phyloP scores from a whole-genome alignment of 2,329 filamentous ascomycete genomes.

The Phaeosphaeriaceae sp. region DNA sequence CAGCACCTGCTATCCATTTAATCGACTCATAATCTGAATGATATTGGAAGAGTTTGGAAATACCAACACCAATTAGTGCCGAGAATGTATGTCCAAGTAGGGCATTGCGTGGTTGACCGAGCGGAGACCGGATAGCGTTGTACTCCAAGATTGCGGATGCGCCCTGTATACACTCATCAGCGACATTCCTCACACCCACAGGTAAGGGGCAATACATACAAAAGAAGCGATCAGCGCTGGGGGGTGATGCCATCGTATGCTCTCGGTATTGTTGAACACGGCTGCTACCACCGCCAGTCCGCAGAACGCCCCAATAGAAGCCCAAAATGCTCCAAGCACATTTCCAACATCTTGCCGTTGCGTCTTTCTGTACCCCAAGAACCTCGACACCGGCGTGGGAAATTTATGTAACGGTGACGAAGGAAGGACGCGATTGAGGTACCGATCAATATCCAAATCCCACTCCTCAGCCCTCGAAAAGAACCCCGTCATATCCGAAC shows the following conservation, averaged over 20 bases:
- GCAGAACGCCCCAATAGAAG: constrained; percentile 52
- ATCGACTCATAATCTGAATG: constrained; percentile 46
- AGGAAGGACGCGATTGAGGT: constrained; percentile 74
- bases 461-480: constrained; percentile 26
- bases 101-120: constrained; percentile 56
- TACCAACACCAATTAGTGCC: constrained; percentile 52
- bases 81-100: constrained; percentile 55
- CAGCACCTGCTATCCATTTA: constrained; percentile 54
- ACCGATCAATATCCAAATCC: constrained; percentile 78
- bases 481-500: constrained; percentile 14
- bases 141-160: constrained; percentile 57
- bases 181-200: background rate
- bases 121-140: constrained; percentile 54
- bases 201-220: constrained; percentile 30
- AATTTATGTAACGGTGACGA: constrained; percentile 68
- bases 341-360: constrained; percentile 50
- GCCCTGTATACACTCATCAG: constrained; percentile 39
- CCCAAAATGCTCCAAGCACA: constrained; percentile 51
- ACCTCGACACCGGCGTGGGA: constrained; percentile 70
- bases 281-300: constrained; percentile 52
- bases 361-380: constrained; percentile 60
- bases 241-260: constrained; percentile 47
- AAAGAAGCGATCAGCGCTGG: constrained; percentile 54
- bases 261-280: constrained; percentile 50
- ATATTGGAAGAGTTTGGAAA: constrained; percentile 55